Conservation (phyloP, 805 yeast genomes). For the Saccharomyces kudriavzevii region DNA sequence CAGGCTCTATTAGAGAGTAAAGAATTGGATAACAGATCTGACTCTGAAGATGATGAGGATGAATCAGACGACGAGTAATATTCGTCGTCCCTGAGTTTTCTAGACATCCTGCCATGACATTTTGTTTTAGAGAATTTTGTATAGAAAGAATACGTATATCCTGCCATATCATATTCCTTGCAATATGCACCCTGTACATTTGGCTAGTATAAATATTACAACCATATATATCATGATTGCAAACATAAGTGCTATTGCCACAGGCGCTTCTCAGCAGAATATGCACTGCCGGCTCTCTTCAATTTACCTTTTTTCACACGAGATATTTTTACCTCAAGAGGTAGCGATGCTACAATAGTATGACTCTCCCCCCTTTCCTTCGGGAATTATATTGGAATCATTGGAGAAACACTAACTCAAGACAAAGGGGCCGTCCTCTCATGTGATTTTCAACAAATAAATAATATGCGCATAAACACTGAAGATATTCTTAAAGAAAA, state of each 20-base stretch:
- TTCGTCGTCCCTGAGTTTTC: background rate
- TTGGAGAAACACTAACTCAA: background rate
- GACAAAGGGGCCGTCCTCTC: background rate
- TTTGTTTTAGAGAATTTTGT: background rate
- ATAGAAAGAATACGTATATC: background rate
- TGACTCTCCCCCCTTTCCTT: background rate
- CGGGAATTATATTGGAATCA: background rate
- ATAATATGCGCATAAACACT: background rate
- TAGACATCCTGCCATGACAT: background rate
- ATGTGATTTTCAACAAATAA: background rate
- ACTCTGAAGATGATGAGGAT: slow-evolving; percentile 69
- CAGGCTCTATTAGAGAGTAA: slow-evolving; percentile 91
- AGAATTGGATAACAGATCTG: slow-evolving; percentile 80
- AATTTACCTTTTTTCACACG: background rate
- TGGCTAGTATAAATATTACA: background rate
- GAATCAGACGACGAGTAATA: slow-evolving; percentile 38
- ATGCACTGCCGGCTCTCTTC: background rate
- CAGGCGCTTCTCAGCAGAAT: background rate
- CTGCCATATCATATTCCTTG: background rate
- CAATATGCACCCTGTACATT: background rate
- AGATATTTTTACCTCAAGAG: background rate
- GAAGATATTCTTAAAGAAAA: background rate
- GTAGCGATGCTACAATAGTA: background rate
- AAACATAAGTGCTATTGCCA: background rate
- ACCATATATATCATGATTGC: background rate